Conservation (phyloP, 192 early-diverging fungal genomes). For the Entomortierella lignicola region DNA sequence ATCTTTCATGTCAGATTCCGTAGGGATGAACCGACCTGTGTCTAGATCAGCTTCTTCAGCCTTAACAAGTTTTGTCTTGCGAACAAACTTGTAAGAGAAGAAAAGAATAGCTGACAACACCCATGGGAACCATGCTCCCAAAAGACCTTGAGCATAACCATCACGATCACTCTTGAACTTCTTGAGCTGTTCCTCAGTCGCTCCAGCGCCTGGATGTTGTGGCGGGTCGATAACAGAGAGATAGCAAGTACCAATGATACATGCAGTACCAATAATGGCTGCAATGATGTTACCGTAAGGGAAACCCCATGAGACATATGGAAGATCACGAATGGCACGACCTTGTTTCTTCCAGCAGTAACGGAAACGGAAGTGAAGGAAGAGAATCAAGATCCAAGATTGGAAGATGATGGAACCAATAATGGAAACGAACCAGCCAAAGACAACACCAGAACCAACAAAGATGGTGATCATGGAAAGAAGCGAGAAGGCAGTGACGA, state of each 20-base stretch:
- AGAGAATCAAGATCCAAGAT: slow-evolving; percentile 86
- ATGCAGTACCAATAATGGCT: slow-evolving; percentile 70
- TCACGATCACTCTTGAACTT: not conserved
- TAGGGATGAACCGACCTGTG: slow-evolving; percentile 57
- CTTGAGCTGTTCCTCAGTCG: not conserved
- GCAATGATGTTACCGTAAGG: slow-evolving; percentile 68
- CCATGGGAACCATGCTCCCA: slow-evolving; percentile 52
- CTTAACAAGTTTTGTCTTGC: slow-evolving; percentile 63
- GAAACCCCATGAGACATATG: slow-evolving; percentile 64
- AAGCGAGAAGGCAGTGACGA: slow-evolving; percentile 74
- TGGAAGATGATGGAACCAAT: slow-evolving; percentile 83
- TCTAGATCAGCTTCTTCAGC: slow-evolving; percentile 71
- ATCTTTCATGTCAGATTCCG: slow-evolving; percentile 29
- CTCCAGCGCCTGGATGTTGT: slow-evolving; percentile 42
- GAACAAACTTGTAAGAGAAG: slow-evolving; percentile 61
- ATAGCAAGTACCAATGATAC: slow-evolving; percentile 66
- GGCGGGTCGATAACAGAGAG: slow-evolving; percentile 65
- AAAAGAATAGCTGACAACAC: slow-evolving; percentile 56
- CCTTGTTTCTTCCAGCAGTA: slow-evolving; percentile 80
- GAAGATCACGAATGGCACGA: slow-evolving; percentile 68
- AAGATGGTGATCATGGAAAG: slow-evolving; percentile 71
- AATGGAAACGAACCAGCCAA: slow-evolving; percentile 71
- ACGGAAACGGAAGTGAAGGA: slow-evolving; percentile 89
- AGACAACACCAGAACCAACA: slow-evolving; percentile 77
- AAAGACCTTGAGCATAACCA: slow-evolving; percentile 18